Evolutionary conservation across 805 yeast genomes (phyloP).

Genomic region (Barnettozyma sucrosica): DNA sequence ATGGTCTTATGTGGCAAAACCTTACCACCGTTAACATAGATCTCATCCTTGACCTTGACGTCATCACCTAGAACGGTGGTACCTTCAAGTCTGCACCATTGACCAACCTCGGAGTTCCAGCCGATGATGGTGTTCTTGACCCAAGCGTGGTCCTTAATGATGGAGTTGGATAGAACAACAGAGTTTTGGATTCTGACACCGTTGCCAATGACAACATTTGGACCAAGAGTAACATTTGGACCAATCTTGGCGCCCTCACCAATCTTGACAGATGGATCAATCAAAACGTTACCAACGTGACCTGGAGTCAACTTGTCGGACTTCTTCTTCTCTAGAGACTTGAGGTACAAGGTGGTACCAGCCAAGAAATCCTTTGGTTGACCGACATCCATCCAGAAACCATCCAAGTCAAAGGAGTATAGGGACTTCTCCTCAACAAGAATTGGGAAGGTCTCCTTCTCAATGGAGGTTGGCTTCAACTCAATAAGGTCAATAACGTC

Average conservation of each 20-base stretch:
- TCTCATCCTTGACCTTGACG: conserved; percentile 96
- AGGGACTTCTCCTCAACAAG: conserved; percentile 84
- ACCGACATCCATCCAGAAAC: conserved; percentile 99
- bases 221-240: conserved; percentile 97
- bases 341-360: conserved; percentile 89
- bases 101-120: conserved; percentile 97
- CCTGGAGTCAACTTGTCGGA: conserved; percentile 65
- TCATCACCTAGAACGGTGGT: conserved; percentile 98
- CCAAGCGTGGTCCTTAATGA: conserved; percentile 95
- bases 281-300: conserved; percentile 80
- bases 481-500: conserved; percentile 94
- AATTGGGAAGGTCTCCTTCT: conserved; percentile 98
- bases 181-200: conserved; percentile 98
- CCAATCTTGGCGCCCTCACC: conserved; percentile 93
- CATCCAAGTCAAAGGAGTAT: conserved; percentile 95
- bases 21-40: conserved; percentile 98
- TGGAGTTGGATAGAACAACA: conserved; percentile 85
- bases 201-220: conserved; percentile 91
- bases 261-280: conserved; percentile 93
- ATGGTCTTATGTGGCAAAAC: conserved; percentile 98
- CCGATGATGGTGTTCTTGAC: conserved; percentile 97
- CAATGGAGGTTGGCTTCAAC: conserved; percentile 97
- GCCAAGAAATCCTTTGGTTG: conserved; percentile 99
- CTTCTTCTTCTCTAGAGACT: conserved; percentile 75
- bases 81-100: conserved; percentile 99